A percentile compares a stretch with the other conserved stretches of the same genome.
phyloP scores from a whole-genome alignment of 768 basidiomycete species.

The Tephrocybe sp. region DNA sequence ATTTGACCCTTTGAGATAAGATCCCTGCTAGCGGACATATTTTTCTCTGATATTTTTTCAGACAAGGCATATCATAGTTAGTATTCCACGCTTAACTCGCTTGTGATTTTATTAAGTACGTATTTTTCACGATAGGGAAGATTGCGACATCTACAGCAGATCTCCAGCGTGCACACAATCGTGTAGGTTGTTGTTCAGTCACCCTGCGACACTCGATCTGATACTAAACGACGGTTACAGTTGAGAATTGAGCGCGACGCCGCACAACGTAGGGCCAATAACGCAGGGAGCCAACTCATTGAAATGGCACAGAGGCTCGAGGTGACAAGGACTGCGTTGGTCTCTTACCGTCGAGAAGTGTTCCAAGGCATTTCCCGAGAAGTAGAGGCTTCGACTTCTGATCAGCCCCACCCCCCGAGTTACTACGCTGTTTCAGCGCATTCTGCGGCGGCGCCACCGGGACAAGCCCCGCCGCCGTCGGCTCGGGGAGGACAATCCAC shows the following conservation, averaged over 20 bases:
- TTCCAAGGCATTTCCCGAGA: constrained; percentile 32
- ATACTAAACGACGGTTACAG: constrained; percentile 17
- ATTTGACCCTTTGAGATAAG: constrained; percentile 18
- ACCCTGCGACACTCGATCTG: background rate
- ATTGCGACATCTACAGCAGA: constrained; percentile 36
- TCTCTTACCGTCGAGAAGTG: constrained; percentile 29
- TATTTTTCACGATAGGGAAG: constrained; percentile 28
- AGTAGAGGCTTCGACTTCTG: constrained; percentile 5
- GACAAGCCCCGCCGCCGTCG: background rate
- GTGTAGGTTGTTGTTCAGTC: constrained; percentile 23
- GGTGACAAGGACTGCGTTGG: constrained; percentile 25
- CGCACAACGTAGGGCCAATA: constrained; percentile 28
- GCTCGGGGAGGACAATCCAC: background rate
- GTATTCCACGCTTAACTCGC: constrained; percentile 7
- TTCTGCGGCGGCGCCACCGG: constrained; percentile 1
- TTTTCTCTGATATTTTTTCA: constrained; percentile 44
- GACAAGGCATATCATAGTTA: constrained; percentile 44
- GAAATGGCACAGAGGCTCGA: constrained; percentile 27
- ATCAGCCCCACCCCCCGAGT: constrained; percentile 28
- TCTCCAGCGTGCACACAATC: constrained; percentile 33
- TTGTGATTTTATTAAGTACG: background rate
- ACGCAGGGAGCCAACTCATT: constrained; percentile 27
- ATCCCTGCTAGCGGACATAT: constrained; percentile 37
- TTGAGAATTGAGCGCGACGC: constrained; percentile 31
- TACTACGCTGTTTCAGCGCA: constrained; percentile 23